Conservation (phyloP, 2,329 filamentous ascomycete genomes). For the Raffaelea deltoideospora region DNA sequence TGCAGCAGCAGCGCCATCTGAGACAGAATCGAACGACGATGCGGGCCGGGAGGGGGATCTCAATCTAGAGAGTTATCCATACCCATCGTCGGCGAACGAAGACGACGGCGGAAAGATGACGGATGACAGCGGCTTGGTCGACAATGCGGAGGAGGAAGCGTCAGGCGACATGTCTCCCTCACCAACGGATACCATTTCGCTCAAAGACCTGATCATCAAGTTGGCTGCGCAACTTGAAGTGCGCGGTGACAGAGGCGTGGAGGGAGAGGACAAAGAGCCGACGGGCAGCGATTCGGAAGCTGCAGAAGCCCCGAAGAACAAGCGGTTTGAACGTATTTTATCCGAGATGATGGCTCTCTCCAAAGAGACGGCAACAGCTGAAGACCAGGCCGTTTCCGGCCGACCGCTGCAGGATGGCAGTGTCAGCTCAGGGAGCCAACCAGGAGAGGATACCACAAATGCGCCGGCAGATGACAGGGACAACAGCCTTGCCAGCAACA, state of each 20-base stretch:
- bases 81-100: no score
- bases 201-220: conserved; percentile 36
- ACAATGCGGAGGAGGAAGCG: not conserved
- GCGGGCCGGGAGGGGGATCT: no score
- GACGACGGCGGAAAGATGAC: not conserved
- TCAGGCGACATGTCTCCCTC: not conserved
- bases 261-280: conserved; percentile 9
- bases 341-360: conserved; percentile 29
- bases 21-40: no score
- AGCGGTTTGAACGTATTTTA: conserved; percentile 35
- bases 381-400: no score
- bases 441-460: not conserved
- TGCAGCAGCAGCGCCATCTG: no score
- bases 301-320: conserved; percentile 22
- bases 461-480: not conserved
- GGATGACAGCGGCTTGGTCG: not conserved
- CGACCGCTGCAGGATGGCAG: not conserved
- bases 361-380: conserved; percentile 7
- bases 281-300: conserved; percentile 3
- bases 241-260: conserved; percentile 3
- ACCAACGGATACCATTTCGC: conserved; percentile 12
- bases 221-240: conserved; percentile 31
- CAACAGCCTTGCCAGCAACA: not conserved
- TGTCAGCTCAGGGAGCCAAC: no score
- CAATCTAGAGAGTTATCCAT: no score